Evolutionary conservation across 2,329 filamentous ascomycete species (phyloP).

Genomic region (Botrytis elliptica): DNA sequence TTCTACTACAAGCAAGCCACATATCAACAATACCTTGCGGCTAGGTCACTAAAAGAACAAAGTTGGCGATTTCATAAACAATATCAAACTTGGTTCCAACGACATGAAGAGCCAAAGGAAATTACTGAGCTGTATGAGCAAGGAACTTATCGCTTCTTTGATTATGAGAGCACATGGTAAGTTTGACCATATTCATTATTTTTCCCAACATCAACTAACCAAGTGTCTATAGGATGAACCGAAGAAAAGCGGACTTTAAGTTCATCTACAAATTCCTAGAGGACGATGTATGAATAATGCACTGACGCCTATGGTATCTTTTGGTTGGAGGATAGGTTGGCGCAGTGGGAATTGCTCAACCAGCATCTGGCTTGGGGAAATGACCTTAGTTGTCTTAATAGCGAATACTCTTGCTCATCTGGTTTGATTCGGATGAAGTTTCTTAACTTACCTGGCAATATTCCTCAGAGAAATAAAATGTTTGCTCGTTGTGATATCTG

Average conservation of each 20-base stretch:
- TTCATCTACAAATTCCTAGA: constrained; percentile 98
- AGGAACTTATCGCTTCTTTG: constrained; percentile 98
- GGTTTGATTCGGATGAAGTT: constrained; percentile 25
- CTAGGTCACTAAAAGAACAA: constrained; percentile 95
- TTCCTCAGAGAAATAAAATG: not conserved
- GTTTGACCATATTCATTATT: constrained; percentile 14
- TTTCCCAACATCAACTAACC: not conserved
- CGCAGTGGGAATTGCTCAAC: constrained; percentile 58
- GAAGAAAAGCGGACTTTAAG: constrained; percentile 95
- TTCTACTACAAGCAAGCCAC: constrained; percentile 99
- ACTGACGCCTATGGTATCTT: constrained; percentile 67
- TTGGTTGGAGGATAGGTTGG: constrained; percentile 68
- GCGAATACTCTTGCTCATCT: constrained; percentile 35
- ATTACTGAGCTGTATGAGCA: constrained; percentile 99
- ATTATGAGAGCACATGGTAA: constrained; percentile 98
- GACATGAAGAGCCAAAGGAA: constrained; percentile 96
- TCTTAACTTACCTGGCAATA: not conserved
- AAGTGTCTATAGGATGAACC: constrained; percentile 78
- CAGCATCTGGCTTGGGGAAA: constrained; percentile 54
- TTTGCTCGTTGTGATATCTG: constrained; percentile 8
- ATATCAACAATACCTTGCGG: constrained; percentile 91
- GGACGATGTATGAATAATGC: constrained; percentile 70
- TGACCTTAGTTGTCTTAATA: constrained; percentile 34
- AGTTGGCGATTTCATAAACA: constrained; percentile 99
- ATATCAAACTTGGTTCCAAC: constrained; percentile 99